A percentile compares a stretch with the other conserved stretches of the same genome.
Conservation (phyloP, 257 asterid genomes). For the Nicotiana tabacum region DNA sequence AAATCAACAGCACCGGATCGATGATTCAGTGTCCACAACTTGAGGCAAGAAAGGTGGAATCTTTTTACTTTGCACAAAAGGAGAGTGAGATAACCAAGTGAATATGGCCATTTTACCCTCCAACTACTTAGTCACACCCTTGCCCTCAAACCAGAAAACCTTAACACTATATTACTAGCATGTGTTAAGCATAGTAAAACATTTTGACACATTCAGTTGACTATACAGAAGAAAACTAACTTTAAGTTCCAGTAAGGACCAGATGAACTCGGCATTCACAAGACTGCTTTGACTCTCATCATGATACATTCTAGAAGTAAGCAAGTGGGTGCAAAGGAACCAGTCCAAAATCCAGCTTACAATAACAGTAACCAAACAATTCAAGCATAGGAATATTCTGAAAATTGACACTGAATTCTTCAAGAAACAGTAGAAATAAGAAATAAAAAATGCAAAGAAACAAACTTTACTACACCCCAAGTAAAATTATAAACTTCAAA, state of each 20-base stretch:
- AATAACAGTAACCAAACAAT: background rate
- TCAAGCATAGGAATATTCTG: background rate
- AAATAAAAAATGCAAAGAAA: background rate
- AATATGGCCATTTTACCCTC: background rate
- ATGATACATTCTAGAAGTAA: background rate
- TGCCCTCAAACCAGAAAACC: background rate
- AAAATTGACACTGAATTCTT: background rate
- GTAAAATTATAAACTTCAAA: background rate
- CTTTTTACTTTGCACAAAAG: background rate
- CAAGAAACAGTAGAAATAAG: background rate
- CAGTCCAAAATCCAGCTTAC: background rate
- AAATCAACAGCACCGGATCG: background rate
- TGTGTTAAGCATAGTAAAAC: background rate
- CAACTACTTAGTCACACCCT: background rate
- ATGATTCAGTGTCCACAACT: background rate
- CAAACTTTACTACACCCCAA: background rate
- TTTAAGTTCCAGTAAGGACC: background rate
- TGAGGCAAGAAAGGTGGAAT: background rate
- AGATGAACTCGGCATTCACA: no score
- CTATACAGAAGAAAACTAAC: background rate
- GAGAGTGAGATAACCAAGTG: background rate
- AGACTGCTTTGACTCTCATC: background rate
- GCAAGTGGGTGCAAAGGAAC: background rate
- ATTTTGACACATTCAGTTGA: background rate
- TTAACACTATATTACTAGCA: background rate